These are phyloP conservation scores for Eurotiales sp. DNA, from an alignment of 2,329 filamentous ascomycete genomes.

Conservation along the genomic window DNA sequence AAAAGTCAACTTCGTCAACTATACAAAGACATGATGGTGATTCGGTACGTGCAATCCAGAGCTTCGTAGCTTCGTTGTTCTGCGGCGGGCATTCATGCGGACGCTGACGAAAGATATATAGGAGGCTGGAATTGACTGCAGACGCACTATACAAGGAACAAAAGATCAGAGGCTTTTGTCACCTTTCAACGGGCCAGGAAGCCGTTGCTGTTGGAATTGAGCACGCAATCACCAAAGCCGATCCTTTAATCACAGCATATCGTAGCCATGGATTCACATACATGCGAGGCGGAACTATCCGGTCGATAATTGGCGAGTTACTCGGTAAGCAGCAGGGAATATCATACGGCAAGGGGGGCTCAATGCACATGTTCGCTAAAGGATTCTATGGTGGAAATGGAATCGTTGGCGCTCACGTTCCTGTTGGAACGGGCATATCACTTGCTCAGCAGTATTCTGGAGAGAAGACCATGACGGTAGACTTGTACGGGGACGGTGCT, in stretches of 20 bases:
- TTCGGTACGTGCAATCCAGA: slow-evolving; percentile 59
- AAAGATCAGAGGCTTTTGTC: slow-evolving; percentile 98
- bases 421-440: slow-evolving; percentile 85
- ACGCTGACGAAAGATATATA: slow-evolving; percentile 37
- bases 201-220: slow-evolving; percentile 91
- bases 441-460: slow-evolving; percentile 88
- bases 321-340: slow-evolving; percentile 88
- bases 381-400: slow-evolving; percentile 95
- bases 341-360: slow-evolving; percentile 91
- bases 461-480: slow-evolving; percentile 74
- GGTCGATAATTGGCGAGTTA: slow-evolving; percentile 87
- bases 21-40: slow-evolving; percentile 91
- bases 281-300: slow-evolving; percentile 82
- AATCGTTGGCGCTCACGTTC: slow-evolving; percentile 93
- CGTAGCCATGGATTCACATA: slow-evolving; percentile 93
- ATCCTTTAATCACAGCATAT: slow-evolving; percentile 92
- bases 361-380: slow-evolving; percentile 98
- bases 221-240: slow-evolving; percentile 78
- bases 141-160: slow-evolving; percentile 98
- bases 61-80: slow-evolving; percentile 14
- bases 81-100: no score
- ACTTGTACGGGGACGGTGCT: slow-evolving; percentile 90
- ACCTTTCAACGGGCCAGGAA: slow-evolving; percentile 94
- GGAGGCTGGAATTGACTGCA: slow-evolving; percentile 97
- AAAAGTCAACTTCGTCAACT: slow-evolving; percentile 95